Evolutionary conservation across 805 yeast genomes (phyloP).

Genomic region (Suhomyces faveliae): DNA sequence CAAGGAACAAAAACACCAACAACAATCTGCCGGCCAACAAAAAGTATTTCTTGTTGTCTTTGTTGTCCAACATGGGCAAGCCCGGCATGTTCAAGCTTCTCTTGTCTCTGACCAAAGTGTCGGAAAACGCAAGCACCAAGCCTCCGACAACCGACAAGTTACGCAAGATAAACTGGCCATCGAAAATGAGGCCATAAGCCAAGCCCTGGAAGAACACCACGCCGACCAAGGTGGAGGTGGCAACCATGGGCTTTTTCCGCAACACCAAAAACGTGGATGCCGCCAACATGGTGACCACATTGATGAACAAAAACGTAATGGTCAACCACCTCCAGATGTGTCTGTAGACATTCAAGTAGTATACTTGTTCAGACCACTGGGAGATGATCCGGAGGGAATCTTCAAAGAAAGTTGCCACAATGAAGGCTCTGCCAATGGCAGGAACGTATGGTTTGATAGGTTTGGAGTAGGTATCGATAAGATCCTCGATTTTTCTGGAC

Average conservation of each 20-base stretch:
- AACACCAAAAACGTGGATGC: slow-evolving; percentile 73
- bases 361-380: slow-evolving; percentile 91
- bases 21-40: slow-evolving; percentile 85
- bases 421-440: slow-evolving; percentile 80
- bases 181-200: slow-evolving; percentile 83
- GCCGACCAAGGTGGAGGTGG: slow-evolving; percentile 64
- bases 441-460: slow-evolving; percentile 76
- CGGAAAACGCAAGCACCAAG: slow-evolving; percentile 79
- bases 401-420: slow-evolving; percentile 91
- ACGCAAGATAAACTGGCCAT: slow-evolving; percentile 77
- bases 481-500: slow-evolving; percentile 54
- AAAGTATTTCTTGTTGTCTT: slow-evolving; percentile 77
- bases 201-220: slow-evolving; percentile 83
- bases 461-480: slow-evolving; percentile 48
- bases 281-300: slow-evolving; percentile 65
- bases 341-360: slow-evolving; percentile 76
- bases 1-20: slow-evolving; percentile 78
- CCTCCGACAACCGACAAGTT: slow-evolving; percentile 93
- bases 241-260: slow-evolving; percentile 64
- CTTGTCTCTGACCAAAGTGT: slow-evolving; percentile 76
- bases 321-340: slow-evolving; percentile 77
- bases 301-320: slow-evolving; percentile 60
- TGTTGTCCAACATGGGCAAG: slow-evolving; percentile 59
- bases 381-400: slow-evolving; percentile 79
- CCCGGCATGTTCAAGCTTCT: slow-evolving; percentile 70